These are phyloP conservation scores for Blastocystis sp. DNA, from an alignment of 352 stramenopile species.

Conservation along the genomic window DNA sequence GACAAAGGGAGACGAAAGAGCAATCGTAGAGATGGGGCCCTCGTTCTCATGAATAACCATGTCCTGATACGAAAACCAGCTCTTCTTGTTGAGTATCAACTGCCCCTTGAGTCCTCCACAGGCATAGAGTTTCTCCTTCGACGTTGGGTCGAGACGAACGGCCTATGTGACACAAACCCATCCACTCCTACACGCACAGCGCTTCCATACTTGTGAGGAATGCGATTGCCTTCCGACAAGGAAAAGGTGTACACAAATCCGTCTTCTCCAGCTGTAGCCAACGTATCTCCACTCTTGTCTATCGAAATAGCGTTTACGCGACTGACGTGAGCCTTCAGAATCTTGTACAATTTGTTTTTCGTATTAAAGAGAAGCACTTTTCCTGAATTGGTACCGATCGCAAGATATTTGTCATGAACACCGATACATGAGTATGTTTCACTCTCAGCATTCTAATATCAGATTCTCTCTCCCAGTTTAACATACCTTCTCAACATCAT, in stretches of 20 bases:
- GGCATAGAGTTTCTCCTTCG: conserved; percentile 32
- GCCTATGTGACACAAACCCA: neutral
- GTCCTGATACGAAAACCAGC: conserved; percentile 49
- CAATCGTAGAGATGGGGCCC: conserved; percentile 22
- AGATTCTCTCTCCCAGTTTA: neutral
- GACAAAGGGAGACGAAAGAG: neutral
- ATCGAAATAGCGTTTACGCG: conserved; percentile 32
- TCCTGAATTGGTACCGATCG: conserved; percentile 35
- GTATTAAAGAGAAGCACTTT: conserved; percentile 26
- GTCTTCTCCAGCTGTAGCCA: conserved; percentile 42
- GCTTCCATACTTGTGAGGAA: conserved; percentile 26
- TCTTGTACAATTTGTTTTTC: conserved; percentile 46
- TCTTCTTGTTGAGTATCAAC: conserved; percentile 52
- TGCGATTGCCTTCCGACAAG: conserved; percentile 10
- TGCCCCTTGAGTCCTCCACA: conserved; percentile 36
- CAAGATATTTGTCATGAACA: conserved; percentile 37
- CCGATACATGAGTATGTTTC: conserved; percentile 4
- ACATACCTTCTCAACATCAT: conserved; percentile 26
- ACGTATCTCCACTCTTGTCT: conserved; percentile 29
- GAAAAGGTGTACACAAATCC: conserved; percentile 23
- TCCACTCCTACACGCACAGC: neutral
- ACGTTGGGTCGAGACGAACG: neutral
- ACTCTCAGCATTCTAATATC: neutral
- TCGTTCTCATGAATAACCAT: conserved; percentile 49
- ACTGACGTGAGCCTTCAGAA: conserved; percentile 16